A percentile compares a stretch with the other conserved stretches of the same genome.
Evolutionary conservation across 441 rosid genomes (phyloP).

Genomic region (Erysimum cheiri): DNA sequence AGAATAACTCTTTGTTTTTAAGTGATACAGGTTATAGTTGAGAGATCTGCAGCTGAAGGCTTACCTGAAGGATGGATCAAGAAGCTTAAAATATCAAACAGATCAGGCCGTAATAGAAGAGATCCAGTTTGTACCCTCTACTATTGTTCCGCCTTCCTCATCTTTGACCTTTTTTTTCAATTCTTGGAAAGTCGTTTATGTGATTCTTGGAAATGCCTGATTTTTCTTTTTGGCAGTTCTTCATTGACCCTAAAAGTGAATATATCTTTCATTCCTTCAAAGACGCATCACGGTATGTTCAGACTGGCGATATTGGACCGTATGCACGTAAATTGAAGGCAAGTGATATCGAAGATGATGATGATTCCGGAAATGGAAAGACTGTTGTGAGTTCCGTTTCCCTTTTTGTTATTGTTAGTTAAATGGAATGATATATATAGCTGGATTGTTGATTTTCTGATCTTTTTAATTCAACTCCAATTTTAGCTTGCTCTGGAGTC

Average conservation of each 20-base stretch:
- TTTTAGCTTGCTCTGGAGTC: constrained; percentile 28
- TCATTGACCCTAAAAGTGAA: constrained; percentile 80
- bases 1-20: constrained; percentile 41
- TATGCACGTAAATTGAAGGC: constrained; percentile 65
- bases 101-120: constrained; percentile 61
- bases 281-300: constrained; percentile 72
- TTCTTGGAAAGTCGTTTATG: constrained; percentile 18
- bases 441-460: constrained; percentile 7
- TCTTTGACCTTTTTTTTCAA: constrained; percentile 11
- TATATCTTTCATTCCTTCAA: constrained; percentile 81
- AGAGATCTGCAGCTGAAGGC: constrained; percentile 72
- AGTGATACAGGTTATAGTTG: constrained; percentile 62
- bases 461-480: not conserved
- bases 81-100: constrained; percentile 63
- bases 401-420: constrained; percentile 7
- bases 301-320: constrained; percentile 68
- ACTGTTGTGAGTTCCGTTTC: constrained; percentile 51
- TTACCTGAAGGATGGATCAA: constrained; percentile 91
- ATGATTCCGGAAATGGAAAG: constrained; percentile 55
- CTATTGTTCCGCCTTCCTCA: constrained; percentile 9
- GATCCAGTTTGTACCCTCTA: constrained; percentile 65
- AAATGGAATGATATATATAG: constrained; percentile 1
- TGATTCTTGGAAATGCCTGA: constrained; percentile 31
- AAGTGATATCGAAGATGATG: constrained; percentile 42
- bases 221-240: constrained; percentile 56